phyloP scores from a whole-genome alignment of 352 stramenopile species.

The Globisporangium cylindrosporum region DNA sequence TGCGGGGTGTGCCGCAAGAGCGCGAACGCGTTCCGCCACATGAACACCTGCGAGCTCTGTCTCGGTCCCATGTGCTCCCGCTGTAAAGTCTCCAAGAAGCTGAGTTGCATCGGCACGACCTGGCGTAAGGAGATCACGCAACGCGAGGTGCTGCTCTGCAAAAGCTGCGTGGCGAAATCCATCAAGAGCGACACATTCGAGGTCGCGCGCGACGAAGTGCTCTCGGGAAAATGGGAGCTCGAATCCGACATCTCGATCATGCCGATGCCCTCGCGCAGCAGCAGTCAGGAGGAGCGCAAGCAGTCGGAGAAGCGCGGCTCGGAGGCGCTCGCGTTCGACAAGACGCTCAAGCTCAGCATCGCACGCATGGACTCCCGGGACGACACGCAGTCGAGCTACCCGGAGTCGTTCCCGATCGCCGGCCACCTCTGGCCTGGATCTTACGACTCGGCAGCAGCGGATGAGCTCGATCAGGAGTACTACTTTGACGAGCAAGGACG shows the following conservation, averaged over 20 bases:
- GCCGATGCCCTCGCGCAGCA: constrained; percentile 11
- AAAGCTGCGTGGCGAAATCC: constrained; percentile 11
- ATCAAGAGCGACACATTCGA: constrained; percentile 6
- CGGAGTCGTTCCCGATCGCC: constrained; percentile 11
- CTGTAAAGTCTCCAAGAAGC: constrained; percentile 15
- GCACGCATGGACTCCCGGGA: constrained; percentile 14
- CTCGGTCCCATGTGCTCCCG: constrained; percentile 12
- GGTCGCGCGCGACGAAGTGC: constrained; percentile 18
- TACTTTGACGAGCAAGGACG: constrained; percentile 16
- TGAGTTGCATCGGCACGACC: constrained; percentile 7
- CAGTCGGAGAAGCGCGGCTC: constrained; percentile 4
- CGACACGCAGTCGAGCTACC: constrained; percentile 5
- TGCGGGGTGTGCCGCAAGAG: constrained; percentile 16
- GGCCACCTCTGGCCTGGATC: constrained; percentile 11
- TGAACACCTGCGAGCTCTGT: constrained; percentile 15
- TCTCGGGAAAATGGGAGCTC: constrained; percentile 17
- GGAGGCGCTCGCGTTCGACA: constrained; percentile 4
- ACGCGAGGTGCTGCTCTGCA: constrained; percentile 12
- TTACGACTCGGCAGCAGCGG: constrained; percentile 11
- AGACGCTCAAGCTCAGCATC: constrained; percentile 17
- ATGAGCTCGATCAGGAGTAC: constrained; percentile 16
- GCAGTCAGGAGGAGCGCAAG: constrained; percentile 9
- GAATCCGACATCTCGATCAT: constrained; percentile 12
- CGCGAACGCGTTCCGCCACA: constrained; percentile 9
- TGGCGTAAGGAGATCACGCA: constrained; percentile 14